A percentile compares a stretch with the other conserved stretches of the same genome.
Evolutionary conservation across 495 filamentous ascomycete species (phyloP).

Genomic region (Podospora tetraspora): DNA sequence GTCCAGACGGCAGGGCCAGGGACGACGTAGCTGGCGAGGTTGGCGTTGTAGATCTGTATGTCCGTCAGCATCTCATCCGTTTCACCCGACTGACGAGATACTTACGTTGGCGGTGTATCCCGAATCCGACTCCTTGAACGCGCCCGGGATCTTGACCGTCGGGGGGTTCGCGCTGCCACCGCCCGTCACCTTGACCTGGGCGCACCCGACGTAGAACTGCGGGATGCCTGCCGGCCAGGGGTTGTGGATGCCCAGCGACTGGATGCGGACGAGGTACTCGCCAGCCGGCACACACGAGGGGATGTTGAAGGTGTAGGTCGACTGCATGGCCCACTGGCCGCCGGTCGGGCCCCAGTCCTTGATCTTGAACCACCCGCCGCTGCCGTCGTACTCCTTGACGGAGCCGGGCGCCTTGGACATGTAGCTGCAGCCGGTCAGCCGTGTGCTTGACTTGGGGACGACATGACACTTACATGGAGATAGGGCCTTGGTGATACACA

Average conservation of each 20-base stretch:
- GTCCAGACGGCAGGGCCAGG: slow-evolving; percentile 25
- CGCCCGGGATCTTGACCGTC: slow-evolving; percentile 50
- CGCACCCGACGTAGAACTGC: slow-evolving; percentile 56
- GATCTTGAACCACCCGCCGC: slow-evolving; percentile 53
- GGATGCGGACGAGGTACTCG: slow-evolving; percentile 59
- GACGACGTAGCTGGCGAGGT: slow-evolving; percentile 29
- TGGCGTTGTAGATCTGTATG: slow-evolving; percentile 24
- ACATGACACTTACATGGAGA: slow-evolving; percentile 39
- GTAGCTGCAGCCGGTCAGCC: slow-evolving; percentile 19
- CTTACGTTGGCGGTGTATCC: slow-evolving; percentile 47
- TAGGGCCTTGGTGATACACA: slow-evolving; percentile 58
- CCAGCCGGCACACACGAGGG: slow-evolving; percentile 50
- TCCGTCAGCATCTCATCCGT: background rate
- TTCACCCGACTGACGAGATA: background rate
- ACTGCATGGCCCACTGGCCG: slow-evolving; percentile 37
- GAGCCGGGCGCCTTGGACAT: slow-evolving; percentile 50
- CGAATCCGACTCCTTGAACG: slow-evolving; percentile 50
- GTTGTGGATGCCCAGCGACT: slow-evolving; percentile 60
- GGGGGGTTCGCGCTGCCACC: slow-evolving; percentile 47
- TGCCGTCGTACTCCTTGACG: slow-evolving; percentile 43
- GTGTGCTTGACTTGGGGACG: background rate
- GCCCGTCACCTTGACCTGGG: slow-evolving; percentile 53
- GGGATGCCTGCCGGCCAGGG: slow-evolving; percentile 41
- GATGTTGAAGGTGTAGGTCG: slow-evolving; percentile 49
- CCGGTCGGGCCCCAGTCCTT: slow-evolving; percentile 41